Evolutionary conservation across 78 protist genomes (phyloP), one percentile per base, ranked within the genome.

Genomic region (Tieghemostelium lacteum): DNA sequence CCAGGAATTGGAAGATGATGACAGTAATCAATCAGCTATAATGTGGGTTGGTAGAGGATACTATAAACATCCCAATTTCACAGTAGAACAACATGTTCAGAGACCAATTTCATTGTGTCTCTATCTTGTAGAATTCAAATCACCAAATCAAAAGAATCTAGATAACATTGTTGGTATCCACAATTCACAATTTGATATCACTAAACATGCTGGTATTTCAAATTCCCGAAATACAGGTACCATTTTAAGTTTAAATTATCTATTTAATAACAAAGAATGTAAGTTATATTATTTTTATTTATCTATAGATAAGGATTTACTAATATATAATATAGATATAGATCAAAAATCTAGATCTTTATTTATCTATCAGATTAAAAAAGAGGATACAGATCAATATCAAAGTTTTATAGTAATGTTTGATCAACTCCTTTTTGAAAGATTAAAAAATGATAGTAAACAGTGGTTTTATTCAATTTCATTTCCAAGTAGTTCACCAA

Each of bases 41-140:
- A 22, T 83, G 16, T 83, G 91, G 91, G n/a, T 83, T n/a, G 91
- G 91, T 12, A 37, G 91, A 58, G 91, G 87, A 16, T 42, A 72
- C 19, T 33, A 17, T 28, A 52, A 31, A 17, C n/a, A 71, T 50
- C 45, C 58, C 10, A 50, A 19, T 57, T 14, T 14, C 52, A 45
- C 6, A 45, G 52, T 6, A 45, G 26, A n/a, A 36, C 72, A 16
- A 28, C 33, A 54, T 29, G 74, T 26, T 24, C 37, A 20, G 0
- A 20, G 66, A 34, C 16, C 16, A 17, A 29, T 71, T 22, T 71
- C 77, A 22, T 22, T 71, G 7, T 16, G 45, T 2, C 31, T 71
- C 20, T 71, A 71, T 52, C 22, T n/a, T 24, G 17, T 71, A 6
- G 63, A 50, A 28, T 71, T 71, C 50, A 52, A 8, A 67, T 40